phyloP scores from a whole-genome alignment of 208 protist genomes.

The Vickermania spadyakhi region DNA sequence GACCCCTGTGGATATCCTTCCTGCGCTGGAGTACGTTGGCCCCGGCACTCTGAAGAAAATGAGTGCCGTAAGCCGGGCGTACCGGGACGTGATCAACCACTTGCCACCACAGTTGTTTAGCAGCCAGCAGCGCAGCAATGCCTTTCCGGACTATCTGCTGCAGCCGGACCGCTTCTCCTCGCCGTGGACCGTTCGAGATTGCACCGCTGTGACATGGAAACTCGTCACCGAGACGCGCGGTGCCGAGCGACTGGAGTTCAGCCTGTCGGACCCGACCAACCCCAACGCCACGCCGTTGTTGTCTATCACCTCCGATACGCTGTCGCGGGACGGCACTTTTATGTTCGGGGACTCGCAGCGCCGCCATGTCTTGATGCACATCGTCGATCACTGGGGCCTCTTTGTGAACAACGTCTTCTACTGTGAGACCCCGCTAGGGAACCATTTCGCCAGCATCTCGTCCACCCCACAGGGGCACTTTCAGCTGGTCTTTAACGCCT shows the following conservation, averaged over 20 bases:
- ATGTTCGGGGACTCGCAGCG: slow-evolving; percentile 45
- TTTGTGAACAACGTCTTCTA: slow-evolving; percentile 54
- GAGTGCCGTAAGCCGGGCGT: slow-evolving; percentile 44
- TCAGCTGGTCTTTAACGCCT: slow-evolving; percentile 12
- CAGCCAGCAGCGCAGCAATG: slow-evolving; percentile 6
- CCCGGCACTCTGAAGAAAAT: slow-evolving; percentile 50
- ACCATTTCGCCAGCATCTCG: slow-evolving; percentile 36
- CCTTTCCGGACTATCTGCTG: slow-evolving; percentile 72
- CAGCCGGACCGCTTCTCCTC: slow-evolving; percentile 32
- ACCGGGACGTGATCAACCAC: slow-evolving; percentile 56
- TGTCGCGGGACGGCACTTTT: slow-evolving; percentile 36
- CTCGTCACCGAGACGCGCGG: slow-evolving; percentile 41
- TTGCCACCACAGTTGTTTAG: slow-evolving; percentile 59
- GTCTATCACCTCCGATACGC: slow-evolving; percentile 32
- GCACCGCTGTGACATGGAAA: slow-evolving; percentile 37
- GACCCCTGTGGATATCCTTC: slow-evolving; percentile 50
- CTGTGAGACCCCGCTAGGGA: slow-evolving; percentile 28
- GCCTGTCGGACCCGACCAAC: slow-evolving; percentile 20
- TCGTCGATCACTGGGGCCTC: slow-evolving; percentile 65
- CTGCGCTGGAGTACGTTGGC: slow-evolving; percentile 62
- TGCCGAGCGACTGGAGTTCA: slow-evolving; percentile 47
- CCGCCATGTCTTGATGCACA: slow-evolving; percentile 22
- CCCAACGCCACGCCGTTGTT: slow-evolving; percentile 23
- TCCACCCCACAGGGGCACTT: slow-evolving; percentile 23
- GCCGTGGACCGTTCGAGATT: slow-evolving; percentile 56